Base-by-base conservation (phyloP, 768 basidiomycete species). In the Suillus ampliporus region DNA sequence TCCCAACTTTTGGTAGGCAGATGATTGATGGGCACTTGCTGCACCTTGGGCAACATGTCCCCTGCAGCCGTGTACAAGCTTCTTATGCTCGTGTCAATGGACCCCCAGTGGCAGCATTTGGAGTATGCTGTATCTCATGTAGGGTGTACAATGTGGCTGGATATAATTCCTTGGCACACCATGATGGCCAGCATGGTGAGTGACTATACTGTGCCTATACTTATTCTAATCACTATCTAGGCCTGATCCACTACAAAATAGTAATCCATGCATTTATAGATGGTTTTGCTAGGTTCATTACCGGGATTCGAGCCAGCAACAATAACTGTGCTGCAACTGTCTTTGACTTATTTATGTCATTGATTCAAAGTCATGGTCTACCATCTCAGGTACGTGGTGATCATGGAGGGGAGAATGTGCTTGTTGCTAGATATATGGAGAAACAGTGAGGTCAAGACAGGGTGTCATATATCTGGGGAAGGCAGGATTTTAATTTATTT, bases 261-360 rank as follows among this genome's bases (percentile, higher is more conserved):
- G 76, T 80, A 7, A 75, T 77, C 6, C 80, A 82, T 66, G 76
- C 73, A 1, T 80, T 79, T 58, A 76, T 82, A 11, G 80, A 83
- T 71, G 80, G 82, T 1, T 74, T 76, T 56, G 76, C 77, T 9
- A 67, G 78, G 5, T 68, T 78, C 21, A 66, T 82, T 2, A 70
- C 71, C 3, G 78, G 75, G 7, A 65, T 83, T 31, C 52, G 65
- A 13, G 79, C 73, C 2, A 74, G 69, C 63, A 74, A 71, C 69
- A 83, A 84, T 66, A 83, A 84, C 62, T 62, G 69, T 2, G 73
- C 77, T 2, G 43, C 65, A 0, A 84, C 80, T 5, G 79, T 83
- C 3, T 69, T 80, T 11, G 50, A 69, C 4, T 60, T 83, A 1
- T 83, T 83, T 63, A 34, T 64, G 0, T 61, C 67, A 9, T 63